These are phyloP conservation scores for Vanilla planifolia DNA, from an alignment of 106 monocot species.

Conservation along the genomic window DNA sequence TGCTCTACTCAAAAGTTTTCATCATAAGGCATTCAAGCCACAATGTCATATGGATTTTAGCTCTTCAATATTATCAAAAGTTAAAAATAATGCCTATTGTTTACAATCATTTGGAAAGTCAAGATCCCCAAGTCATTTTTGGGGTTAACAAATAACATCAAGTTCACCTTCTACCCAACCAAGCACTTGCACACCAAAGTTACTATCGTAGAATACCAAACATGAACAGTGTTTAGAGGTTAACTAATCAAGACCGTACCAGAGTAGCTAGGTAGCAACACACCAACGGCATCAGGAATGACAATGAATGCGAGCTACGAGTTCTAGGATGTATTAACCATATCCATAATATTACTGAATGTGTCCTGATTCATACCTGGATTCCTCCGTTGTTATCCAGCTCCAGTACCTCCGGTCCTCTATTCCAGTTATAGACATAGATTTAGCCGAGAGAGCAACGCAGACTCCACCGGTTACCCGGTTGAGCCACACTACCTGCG, in stretches of 20 bases:
- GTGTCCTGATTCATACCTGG: constrained; percentile 13
- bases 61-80: too few species aligned
- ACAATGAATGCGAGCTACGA: background rate
- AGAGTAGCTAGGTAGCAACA: background rate
- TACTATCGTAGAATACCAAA: background rate
- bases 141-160: too few species aligned
- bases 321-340: background rate
- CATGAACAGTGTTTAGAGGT: background rate
- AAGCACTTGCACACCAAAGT: too few species aligned
- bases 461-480: constrained; percentile 39
- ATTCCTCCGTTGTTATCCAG: constrained; percentile 45
- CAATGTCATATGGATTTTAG: too few species aligned
- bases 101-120: too few species aligned
- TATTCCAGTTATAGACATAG: constrained; percentile 44
- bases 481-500: constrained; percentile 27
- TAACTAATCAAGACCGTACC: background rate
- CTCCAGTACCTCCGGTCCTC: constrained; percentile 47
- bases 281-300: background rate
- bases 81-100: too few species aligned
- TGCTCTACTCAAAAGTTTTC: too few species aligned
- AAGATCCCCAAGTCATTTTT: too few species aligned
- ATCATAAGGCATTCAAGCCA: too few species aligned
- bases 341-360: background rate
- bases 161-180: too few species aligned
- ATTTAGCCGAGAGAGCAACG: constrained; percentile 35